Base-by-base conservation (phyloP, 2,329 filamentous ascomycete species). In the Ophiostoma sp. region DNA sequence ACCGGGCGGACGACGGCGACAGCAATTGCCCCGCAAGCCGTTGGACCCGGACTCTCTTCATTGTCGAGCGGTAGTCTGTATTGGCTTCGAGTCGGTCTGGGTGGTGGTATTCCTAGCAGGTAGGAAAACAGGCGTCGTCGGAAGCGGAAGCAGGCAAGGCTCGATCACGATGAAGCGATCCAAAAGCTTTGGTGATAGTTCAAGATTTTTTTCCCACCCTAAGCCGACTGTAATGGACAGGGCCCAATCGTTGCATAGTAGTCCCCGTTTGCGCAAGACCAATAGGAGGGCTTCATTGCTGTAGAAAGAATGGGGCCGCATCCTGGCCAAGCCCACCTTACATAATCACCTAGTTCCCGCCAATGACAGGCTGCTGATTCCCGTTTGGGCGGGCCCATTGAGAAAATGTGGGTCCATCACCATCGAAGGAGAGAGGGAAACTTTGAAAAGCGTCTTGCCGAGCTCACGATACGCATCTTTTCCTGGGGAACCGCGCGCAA, bases 1-100 rank as follows among this genome's bases (percentile, higher is more conserved):
- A 78, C 72, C 77, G 77, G 73, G 77, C 81, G 73, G 77, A 80
- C 12, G 66, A 49, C 45, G 70, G 49, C 18, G 68, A 80, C 76
- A 87, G 82, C 80, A 85, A 80, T 81, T 86, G 86, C 76, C 81
- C 80, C 75, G 85, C 83, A 81, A 85, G 84, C 80, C 82, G 81
- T 74, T 84, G 82, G 75, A 87, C 76, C 74, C 84, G 81, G 83
- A 88, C 80, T 79, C 84, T 84, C 81, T 86, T 87, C 85, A 88
- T 87, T 74, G 75, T 66, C 42, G 6, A 16, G 41, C 40, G 64
- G 62, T 49, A 1, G 47, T 40, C 45, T 5, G 41, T 2, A 4
- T 45, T 41, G 7, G 45, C 64, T 36, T 38, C 40, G 16, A 4
- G 16, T 27, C n/a, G 16, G 7, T 18, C 8, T 40, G 40, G 60